Base-by-base conservation (phyloP, 2,329 filamentous ascomycete genomes). In the Exophiala spinifera region DNA sequence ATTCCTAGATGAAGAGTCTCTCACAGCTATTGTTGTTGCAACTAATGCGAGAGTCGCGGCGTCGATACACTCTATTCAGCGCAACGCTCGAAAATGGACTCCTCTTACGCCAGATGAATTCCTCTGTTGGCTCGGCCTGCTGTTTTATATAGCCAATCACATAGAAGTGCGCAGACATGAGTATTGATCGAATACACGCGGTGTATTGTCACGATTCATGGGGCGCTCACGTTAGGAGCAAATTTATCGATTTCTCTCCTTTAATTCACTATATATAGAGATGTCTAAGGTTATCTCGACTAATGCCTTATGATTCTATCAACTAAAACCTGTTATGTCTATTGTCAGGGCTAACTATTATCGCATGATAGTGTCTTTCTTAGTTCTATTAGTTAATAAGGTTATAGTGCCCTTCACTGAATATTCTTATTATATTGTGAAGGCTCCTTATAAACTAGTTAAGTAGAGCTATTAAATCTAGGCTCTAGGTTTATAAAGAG, bases 241-340 rank as follows among this genome's bases (percentile, higher is more conserved):
- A 31, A 49, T 49, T 28, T 34, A 49, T 39, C 47, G 47, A 49
- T 28, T 25, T 31, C 17, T 39, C 21, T 37, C 33, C 36, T 49
- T 40, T n/a, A 31, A 25, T 2, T 10, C 13, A 39, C 31, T 6
- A 37, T 10, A 25, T 25, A n/a, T 37, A 2, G 34, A 1, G 34
- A 37, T 17, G 7, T 3, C 7, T 7, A 25, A 25, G 23, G 3
- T 7, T 25, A 25, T 25, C 7, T 25, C 3, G 7, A 7, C 3
- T 7, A 7, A 25, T 7, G 23, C 23, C 7, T 7, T 25, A 25
- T 25, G 7, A 7, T 25, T 3, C 3, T 25, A 25, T 25, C 23
- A 7, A 3, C 23, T 25, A 7, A 7, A 25, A 25, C 4, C 23
- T 25, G 7, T 25, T 25, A 3, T 4, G 4, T 25, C 23, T 3